phyloP scores from a whole-genome alignment of 139 green algal species.

The Chlamydomonas schloesseri region DNA sequence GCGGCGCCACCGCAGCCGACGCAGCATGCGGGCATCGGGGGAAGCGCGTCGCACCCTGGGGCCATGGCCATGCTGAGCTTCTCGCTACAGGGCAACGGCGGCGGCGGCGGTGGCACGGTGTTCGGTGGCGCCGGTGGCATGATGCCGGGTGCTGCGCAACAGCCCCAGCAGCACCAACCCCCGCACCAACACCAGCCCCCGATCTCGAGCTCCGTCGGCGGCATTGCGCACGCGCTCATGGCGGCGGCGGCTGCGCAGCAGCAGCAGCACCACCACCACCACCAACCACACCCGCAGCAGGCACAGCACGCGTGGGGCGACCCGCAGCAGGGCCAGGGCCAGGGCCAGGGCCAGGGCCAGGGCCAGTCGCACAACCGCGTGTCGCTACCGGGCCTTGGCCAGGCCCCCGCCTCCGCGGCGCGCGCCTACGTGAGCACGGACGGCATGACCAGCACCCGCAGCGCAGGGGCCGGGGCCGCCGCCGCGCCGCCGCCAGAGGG shows the following conservation, averaged over 20 bases:
- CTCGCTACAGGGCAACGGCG: neutral
- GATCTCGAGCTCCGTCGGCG: neutral
- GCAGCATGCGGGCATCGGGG: neutral
- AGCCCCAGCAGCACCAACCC: neutral
- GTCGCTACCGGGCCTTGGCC: neutral
- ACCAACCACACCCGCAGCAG: conserved; percentile 23
- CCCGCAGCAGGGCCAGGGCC: conserved; percentile 14
- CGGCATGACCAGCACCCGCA: neutral
- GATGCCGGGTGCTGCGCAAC: neutral
- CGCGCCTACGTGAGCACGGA: neutral
- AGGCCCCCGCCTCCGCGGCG: neutral
- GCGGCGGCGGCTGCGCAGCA: conserved; percentile 9
- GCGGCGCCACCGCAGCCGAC: neutral
- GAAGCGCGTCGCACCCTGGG: neutral
- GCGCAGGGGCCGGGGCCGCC: neutral
- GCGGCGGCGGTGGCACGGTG: neutral
- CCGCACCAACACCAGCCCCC: no score
- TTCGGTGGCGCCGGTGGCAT: neutral
- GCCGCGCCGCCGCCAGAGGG: no score
- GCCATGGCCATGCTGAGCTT: neutral
- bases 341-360: conserved; percentile 5
- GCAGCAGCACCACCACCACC: neutral
- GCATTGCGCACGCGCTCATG: conserved; percentile 32
- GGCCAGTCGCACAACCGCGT: conserved; percentile 31
- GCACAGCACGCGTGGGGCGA: neutral